phyloP scores from a whole-genome alignment of 2,329 filamentous ascomycete species.

The Zasmidium cellare region DNA sequence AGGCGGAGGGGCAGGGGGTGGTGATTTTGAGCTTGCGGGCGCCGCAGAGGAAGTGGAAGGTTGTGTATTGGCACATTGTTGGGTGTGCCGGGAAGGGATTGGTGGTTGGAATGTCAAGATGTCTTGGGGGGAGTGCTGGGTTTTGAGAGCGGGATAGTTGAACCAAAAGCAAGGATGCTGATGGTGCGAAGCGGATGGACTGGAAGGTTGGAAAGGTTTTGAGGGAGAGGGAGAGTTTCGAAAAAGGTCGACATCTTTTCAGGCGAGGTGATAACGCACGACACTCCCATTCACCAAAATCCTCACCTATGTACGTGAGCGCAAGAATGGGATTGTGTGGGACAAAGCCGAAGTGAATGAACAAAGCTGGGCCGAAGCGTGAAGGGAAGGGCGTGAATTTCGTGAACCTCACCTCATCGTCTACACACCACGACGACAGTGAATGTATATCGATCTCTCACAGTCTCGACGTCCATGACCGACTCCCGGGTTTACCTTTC shows the following conservation, averaged over 20 bases:
- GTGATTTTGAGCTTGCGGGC: slow-evolving; percentile 17
- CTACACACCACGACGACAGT: too few species aligned
- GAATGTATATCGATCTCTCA: background rate
- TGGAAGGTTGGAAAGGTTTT: too few species aligned
- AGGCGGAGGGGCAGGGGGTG: slow-evolving; percentile 6
- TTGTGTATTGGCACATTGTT: slow-evolving; percentile 17
- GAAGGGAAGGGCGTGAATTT: background rate
- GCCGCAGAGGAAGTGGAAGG: slow-evolving; percentile 17
- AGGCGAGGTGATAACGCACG: background rate
- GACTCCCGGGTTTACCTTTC: background rate
- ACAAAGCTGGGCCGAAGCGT: background rate
- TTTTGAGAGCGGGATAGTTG: too few species aligned
- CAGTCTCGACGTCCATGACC: slow-evolving; percentile 6
- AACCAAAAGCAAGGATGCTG: too few species aligned
- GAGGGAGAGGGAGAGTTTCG: background rate
- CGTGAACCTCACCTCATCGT: background rate
- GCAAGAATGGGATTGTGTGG: background rate
- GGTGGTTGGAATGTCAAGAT: too few species aligned
- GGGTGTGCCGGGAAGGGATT: background rate
- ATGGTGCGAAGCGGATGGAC: too few species aligned
- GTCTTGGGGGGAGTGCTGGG: too few species aligned
- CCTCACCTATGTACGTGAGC: background rate
- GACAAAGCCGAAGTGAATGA: background rate
- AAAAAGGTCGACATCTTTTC: background rate
- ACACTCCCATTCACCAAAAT: background rate